These are phyloP conservation scores for Aquilaria malaccensis DNA, from an alignment of 345 rosid genomes.

Conservation along the genomic window DNA sequence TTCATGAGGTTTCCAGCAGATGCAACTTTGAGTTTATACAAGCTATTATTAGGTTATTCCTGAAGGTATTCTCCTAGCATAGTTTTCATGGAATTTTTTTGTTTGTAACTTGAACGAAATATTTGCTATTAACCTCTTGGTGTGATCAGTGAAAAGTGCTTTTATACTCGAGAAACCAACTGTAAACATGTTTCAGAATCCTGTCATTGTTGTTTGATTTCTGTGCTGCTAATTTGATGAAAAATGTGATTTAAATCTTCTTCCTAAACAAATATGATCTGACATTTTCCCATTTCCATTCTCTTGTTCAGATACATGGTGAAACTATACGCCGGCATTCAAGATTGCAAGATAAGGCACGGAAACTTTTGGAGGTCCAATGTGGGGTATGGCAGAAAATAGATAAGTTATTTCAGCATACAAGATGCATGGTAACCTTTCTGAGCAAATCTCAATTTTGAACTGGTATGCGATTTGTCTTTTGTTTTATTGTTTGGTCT, in stretches of 20 bases:
- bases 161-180: not conserved
- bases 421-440: constrained; percentile 88
- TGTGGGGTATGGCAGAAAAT: constrained; percentile 71
- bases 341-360: constrained; percentile 61
- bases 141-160: not conserved
- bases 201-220: not conserved
- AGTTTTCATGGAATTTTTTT: not conserved
- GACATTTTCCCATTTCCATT: constrained; percentile 1
- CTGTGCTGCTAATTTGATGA: not conserved
- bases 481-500: too few relatives aligned
- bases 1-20: constrained; percentile 54
- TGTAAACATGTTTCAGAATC: too few relatives aligned
- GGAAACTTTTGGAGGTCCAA: constrained; percentile 65
- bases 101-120: not conserved
- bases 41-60: constrained; percentile 71
- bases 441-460: constrained; percentile 89
- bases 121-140: not conserved
- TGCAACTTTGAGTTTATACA: constrained; percentile 90
- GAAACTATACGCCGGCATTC: constrained; percentile 68
- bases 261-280: not conserved
- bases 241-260: not conserved
- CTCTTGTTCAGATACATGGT: constrained; percentile 66
- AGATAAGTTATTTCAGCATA: constrained; percentile 76
- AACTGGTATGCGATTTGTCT: constrained; percentile 9
- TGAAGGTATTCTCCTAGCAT: constrained; percentile 52